These are phyloP conservation scores for Allium cepa DNA, from an alignment of 106 monocot species.

Conservation along the genomic window DNA sequence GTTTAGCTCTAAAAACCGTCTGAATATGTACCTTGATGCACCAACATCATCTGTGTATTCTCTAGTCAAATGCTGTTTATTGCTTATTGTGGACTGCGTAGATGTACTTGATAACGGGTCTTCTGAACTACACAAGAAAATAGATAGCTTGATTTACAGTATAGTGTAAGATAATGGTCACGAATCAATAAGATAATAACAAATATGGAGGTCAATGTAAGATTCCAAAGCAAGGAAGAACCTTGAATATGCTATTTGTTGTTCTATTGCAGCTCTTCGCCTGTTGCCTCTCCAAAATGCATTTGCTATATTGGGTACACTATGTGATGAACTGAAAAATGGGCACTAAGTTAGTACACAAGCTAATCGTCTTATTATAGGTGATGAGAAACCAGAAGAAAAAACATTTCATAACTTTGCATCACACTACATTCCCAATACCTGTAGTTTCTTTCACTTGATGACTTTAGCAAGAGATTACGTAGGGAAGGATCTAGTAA, in stretches of 20 bases:
- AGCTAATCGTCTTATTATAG: too few species aligned
- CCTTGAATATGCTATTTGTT: conserved; percentile 73
- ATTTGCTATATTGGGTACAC: conserved; percentile 77
- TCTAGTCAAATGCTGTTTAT: conserved; percentile 47
- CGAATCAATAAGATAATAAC: too few species aligned
- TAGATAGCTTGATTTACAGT: too few species aligned
- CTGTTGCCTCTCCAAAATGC: conserved; percentile 46
- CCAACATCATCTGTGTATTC: conserved; percentile 54
- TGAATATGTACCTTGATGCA: conserved; percentile 51
- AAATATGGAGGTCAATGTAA: neutral
- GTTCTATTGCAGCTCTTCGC: conserved; percentile 64
- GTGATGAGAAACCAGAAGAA: too few species aligned
- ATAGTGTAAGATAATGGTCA: too few species aligned
- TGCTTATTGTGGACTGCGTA: conserved; percentile 47
- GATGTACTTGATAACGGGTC: conserved; percentile 55
- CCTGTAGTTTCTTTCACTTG: conserved; percentile 58
- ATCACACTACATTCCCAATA: conserved; percentile 6
- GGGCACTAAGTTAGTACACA: too few species aligned
- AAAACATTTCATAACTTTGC: too few species aligned
- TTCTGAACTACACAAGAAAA: conserved; percentile 50
- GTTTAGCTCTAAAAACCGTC: too few species aligned
- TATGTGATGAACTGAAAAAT: conserved; percentile 57
- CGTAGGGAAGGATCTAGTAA: conserved; percentile 23
- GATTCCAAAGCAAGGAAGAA: conserved; percentile 18
- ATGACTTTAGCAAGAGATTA: conserved; percentile 19